These are phyloP conservation scores for Agrostemma githago DNA, from an alignment of 148 eudicot genomes.

Conservation along the genomic window DNA sequence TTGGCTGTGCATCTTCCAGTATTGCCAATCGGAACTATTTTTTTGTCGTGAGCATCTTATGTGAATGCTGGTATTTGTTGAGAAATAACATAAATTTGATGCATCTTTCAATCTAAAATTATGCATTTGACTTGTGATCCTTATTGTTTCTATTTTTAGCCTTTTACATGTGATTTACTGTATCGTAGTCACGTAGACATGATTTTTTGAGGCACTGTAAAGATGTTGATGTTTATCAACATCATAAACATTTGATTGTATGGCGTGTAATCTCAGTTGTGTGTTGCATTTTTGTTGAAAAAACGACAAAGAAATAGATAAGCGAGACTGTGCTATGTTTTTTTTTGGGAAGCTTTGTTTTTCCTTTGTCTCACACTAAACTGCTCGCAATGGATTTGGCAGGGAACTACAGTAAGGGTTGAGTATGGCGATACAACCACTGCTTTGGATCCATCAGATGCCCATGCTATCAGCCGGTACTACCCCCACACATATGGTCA, in stretches of 20 bases:
- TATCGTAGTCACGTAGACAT: too few relatives aligned
- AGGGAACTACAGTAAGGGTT: constrained; percentile 93
- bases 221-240: background rate
- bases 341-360: background rate
- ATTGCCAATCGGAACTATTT: too few relatives aligned
- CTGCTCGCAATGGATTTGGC: constrained; percentile 13
- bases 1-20: too few relatives aligned
- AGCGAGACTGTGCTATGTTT: background rate
- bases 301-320: background rate
- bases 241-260: background rate
- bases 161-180: too few relatives aligned
- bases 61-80: too few relatives aligned
- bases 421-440: constrained; percentile 82
- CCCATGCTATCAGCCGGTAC: constrained; percentile 63
- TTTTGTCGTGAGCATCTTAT: too few relatives aligned
- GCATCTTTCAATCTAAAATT: too few relatives aligned
- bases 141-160: too few relatives aligned
- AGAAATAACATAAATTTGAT: too few relatives aligned
- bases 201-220: too few relatives aligned
- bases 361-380: constrained; percentile 7
- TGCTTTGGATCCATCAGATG: constrained; percentile 64
- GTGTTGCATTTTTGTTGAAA: background rate
- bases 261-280: background rate
- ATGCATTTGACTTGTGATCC: too few relatives aligned
- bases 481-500: constrained; percentile 92